Evolutionary conservation across 768 basidiomycete species (phyloP), one percentile per base, ranked within the genome.

Genomic region (Leccinellum rugosiceps): DNA sequence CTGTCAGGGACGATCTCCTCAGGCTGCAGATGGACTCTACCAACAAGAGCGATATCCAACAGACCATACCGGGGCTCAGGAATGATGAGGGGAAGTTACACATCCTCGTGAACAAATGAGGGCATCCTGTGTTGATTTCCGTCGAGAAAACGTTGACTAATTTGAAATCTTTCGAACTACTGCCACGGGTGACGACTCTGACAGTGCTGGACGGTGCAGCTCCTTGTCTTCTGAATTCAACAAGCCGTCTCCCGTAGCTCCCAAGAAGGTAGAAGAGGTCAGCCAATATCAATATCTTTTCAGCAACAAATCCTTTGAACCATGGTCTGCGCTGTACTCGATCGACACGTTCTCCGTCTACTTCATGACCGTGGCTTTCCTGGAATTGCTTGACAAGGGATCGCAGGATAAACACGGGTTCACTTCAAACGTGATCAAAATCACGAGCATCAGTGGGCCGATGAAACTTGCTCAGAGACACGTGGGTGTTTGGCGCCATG

Each of bases 21-120:
- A 88, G 88, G 23, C 56, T 90, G 35, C 75, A 77, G 61, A 84
- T 92, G 81, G 90, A 93, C 64, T 83, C 83, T 23, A 90, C 90
- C 2, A 74, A 79, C 66, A 87, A 87, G 64, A 76, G 79, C 46
- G 87, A 87, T 56, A 93, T 93, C 53, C 59, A 74, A 50, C 72
- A 69, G 11, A 84, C 76, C 5, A 83, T 86, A 58, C 76, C 80
- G 38, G 61, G 23, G 51, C 51, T 73, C 47, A 53, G 23, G 28
- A 47, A 44, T 9, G 62, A 67, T n/a, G 86, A 92, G 49, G 88
- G 88, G 30, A 87, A 78, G 61, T 66, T 93, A 41, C 88, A 93
- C 64, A 81, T 92, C 52, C 80, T 93, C 4, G 83, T 92, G 35
- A 93, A 93, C 76, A 92, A 92, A 91, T 92, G 57, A 43, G 80